Percentiles rank a stretch among this genome's conserved stretches.
Conservation (phyloP, 1,139 yeast genomes). For the Geotrichum cucujoidarum region DNA sequence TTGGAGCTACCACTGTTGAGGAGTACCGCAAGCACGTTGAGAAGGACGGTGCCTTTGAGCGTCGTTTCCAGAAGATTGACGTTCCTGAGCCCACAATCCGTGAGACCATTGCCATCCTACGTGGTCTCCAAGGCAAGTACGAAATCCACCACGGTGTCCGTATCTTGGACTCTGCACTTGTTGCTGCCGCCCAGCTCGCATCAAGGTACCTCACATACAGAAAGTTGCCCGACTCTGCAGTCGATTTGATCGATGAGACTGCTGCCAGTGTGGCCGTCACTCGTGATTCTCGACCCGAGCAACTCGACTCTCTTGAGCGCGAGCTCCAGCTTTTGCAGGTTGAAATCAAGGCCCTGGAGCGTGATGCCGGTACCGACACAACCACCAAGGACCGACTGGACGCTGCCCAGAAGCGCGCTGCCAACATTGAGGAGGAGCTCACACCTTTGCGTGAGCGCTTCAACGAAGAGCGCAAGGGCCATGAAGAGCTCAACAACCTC, state of each 20-base stretch:
- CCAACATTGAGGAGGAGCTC: conserved; percentile 77
- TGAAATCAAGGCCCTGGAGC: conserved; percentile 93
- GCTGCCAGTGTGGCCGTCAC: conserved; percentile 98
- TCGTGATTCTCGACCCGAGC: conserved; percentile 96
- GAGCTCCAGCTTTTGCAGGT: conserved; percentile 86
- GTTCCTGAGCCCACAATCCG: conserved; percentile 90
- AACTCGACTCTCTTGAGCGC: conserved; percentile 87
- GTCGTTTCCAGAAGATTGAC: conserved; percentile 95
- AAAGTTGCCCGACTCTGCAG: conserved; percentile 95
- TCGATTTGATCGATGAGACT: conserved; percentile 91
- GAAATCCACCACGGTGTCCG: conserved; percentile 98
- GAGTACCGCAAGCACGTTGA: conserved; percentile 91
- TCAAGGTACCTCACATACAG: conserved; percentile 92
- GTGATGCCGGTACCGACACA: conserved; percentile 87
- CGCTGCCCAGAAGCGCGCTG: conserved; percentile 71
- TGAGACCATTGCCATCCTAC: conserved; percentile 90
- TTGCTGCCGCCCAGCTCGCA: conserved; percentile 92
- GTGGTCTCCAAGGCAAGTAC: conserved; percentile 94
- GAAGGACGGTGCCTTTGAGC: conserved; percentile 97
- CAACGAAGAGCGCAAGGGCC: conserved; percentile 84
- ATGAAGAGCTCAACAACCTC: conserved; percentile 81
- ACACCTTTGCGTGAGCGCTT: conserved; percentile 82
- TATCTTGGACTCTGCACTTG: conserved; percentile 90
- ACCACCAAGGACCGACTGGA: conserved; percentile 81
- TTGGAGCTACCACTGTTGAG: conserved; percentile 95